These are phyloP conservation scores for Asterella californica DNA, from an alignment of 225 moss, liverwort and hornwort species.

Conservation along the genomic window DNA sequence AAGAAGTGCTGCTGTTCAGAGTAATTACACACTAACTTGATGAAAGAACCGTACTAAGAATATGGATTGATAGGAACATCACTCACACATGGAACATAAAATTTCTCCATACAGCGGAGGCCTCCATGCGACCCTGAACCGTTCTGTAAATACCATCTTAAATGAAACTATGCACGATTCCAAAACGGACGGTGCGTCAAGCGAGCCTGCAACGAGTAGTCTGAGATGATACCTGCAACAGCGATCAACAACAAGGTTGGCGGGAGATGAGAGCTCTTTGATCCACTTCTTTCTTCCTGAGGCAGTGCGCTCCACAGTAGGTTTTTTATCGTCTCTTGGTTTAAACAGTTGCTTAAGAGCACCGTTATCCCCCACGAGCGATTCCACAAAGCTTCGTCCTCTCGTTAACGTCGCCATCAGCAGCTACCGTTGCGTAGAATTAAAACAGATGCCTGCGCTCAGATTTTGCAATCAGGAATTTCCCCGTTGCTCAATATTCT, in stretches of 20 bases:
- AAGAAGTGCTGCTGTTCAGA: background rate
- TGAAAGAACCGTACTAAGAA: background rate
- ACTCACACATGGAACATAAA: background rate
- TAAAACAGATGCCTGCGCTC: slow-evolving; percentile 10
- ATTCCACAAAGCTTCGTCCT: slow-evolving; percentile 72
- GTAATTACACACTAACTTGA: background rate
- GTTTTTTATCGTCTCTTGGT: slow-evolving; percentile 43
- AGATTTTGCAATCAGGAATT: background rate
- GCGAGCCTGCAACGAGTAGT: background rate
- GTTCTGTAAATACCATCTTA: background rate
- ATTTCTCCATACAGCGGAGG: too few relatives aligned
- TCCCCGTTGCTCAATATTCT: too few relatives aligned
- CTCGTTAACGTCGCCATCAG: slow-evolving; percentile 60
- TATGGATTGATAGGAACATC: background rate
- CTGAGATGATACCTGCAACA: slow-evolving; percentile 64
- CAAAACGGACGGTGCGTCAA: too few relatives aligned
- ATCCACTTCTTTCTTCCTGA: slow-evolving; percentile 83
- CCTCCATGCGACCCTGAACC: background rate
- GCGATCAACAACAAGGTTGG: slow-evolving; percentile 88
- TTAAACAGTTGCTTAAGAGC: slow-evolving; percentile 67
- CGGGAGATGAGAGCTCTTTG: slow-evolving; percentile 85
- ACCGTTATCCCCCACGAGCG: slow-evolving; percentile 72
- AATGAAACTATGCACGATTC: background rate
- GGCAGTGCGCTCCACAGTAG: slow-evolving; percentile 46
- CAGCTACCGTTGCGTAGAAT: background rate